Evolutionary conservation across 176 grass and related monocot species (phyloP), one percentile per base, ranked within the genome.

Genomic region (Oryza glumipatula): DNA sequence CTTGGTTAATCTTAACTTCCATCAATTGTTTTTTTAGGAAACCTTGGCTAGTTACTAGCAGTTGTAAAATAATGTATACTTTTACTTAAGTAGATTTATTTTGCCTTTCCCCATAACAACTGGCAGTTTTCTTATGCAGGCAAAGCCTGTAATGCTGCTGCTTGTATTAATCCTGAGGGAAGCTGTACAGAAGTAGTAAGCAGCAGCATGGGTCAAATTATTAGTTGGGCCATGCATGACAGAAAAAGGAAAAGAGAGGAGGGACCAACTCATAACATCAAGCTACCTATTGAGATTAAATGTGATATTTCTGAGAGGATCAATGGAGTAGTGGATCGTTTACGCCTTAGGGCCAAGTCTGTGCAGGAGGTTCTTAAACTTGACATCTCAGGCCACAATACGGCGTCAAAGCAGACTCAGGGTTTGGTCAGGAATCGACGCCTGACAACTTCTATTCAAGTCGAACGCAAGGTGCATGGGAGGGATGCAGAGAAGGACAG

Each of bases 401-500:
- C 6, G 35, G 5, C 6, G 35, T 5, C 35, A 36, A 36, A 36
- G 28, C 28, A 28, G 1, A 28, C 28, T 4, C 35, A 36, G 35
- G 6, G 35, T 36, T 5, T 36, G 35, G 4, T 5, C 35, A 36
- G 35, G 35, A n/a, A n/a, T n/a, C n/a, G n/a, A 36, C 35, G 35
- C 35, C 35, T 5, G 35, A 36, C 35, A 36, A 36, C 35, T 0
- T 36, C 35, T 36, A 4, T 36, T 36, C 35, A 5, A 0, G 6
- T 36, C 6, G 35, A 36, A 70, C 3, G 6, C 6, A 66, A 73
- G 60, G 76, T 88, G 12, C 64, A 78, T 7, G 80, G 86, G 54
- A 88, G 86, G 28, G 49, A 73, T 33, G 46, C 12, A 84, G 80
- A 88, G 3, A 82, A 47, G 67, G 65, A 78, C 1, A 15, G 22